phyloP scores from a whole-genome alignment of 176 grass and related monocot species.

The Echinochloa phyllopogon region DNA sequence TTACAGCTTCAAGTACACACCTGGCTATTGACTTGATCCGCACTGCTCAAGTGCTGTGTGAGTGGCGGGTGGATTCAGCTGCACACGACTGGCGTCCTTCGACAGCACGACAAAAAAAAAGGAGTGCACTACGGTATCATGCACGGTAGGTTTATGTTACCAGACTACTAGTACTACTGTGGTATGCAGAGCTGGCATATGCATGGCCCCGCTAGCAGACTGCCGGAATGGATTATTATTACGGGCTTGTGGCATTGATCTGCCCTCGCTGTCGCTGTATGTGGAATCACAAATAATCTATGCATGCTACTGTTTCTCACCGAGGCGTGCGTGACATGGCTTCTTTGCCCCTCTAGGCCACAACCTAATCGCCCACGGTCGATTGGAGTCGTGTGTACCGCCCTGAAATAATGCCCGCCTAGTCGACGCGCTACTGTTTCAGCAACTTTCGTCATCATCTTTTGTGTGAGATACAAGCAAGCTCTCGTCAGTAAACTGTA shows the following conservation, averaged over 20 bases:
- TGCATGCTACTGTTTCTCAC: not conserved
- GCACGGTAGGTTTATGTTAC: no score
- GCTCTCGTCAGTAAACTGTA: not conserved
- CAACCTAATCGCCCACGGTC: not conserved
- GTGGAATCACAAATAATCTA: not conserved
- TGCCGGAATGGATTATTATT: not conserved
- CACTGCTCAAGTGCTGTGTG: not conserved
- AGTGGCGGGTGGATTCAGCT: not conserved
- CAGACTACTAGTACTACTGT: no score
- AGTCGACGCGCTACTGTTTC: not conserved
- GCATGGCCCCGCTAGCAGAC: not conserved
- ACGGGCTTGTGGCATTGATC: not conserved
- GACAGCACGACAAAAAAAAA: not conserved
- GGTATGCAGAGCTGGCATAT: no score
- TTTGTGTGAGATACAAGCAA: slow-evolving; percentile 31
- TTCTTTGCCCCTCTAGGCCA: not conserved
- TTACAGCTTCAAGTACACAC: not conserved
- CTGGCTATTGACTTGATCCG: not conserved
- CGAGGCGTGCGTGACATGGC: not conserved
- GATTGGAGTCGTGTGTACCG: not conserved
- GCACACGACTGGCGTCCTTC: not conserved
- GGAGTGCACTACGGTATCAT: no score
- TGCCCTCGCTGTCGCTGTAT: not conserved
- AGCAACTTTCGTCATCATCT: not conserved
- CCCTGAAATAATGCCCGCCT: not conserved